Evolutionary conservation across 1,139 yeast species (phyloP).

Genomic region (Debaryomyces robertsiae): DNA sequence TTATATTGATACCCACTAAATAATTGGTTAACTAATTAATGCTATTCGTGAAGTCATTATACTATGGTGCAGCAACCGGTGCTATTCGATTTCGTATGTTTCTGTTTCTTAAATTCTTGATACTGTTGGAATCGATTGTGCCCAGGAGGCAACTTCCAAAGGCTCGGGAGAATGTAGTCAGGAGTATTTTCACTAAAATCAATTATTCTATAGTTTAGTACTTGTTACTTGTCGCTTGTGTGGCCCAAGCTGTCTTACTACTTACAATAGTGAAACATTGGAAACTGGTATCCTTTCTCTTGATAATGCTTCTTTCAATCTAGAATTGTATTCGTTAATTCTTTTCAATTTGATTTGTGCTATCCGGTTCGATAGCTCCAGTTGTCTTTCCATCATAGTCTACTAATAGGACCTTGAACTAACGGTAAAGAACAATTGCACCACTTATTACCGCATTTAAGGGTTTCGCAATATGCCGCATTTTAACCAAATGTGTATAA

Average conservation of each 20-base stretch:
- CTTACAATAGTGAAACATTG: slow-evolving; percentile 55
- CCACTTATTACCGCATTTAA: no score
- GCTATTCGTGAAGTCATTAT: slow-evolving; percentile 19
- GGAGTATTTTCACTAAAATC: slow-evolving; percentile 50
- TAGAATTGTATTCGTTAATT: slow-evolving; percentile 59
- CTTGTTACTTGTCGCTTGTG: slow-evolving; percentile 4
- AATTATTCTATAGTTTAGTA: slow-evolving; percentile 32
- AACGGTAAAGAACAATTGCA: no score
- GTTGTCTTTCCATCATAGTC: slow-evolving; percentile 11
- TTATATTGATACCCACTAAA: slow-evolving; percentile 2
- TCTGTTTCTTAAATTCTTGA: slow-evolving; percentile 23
- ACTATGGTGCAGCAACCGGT: slow-evolving; percentile 50
- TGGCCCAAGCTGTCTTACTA: slow-evolving; percentile 15
- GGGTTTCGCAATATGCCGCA: no score
- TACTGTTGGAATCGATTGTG: slow-evolving; percentile 46
- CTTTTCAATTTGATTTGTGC: slow-evolving; percentile 60
- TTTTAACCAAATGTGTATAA: no score
- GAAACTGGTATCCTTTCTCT: slow-evolving; percentile 70
- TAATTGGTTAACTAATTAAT: slow-evolving; percentile 1
- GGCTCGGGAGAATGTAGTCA: slow-evolving; percentile 54
- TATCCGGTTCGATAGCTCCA: slow-evolving; percentile 33
- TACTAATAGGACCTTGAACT: not conserved
- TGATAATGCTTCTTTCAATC: slow-evolving; percentile 54
- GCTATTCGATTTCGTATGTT: slow-evolving; percentile 12
- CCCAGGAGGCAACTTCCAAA: slow-evolving; percentile 53